Percentiles rank a stretch among this genome's conserved stretches.
phyloP scores from a whole-genome alignment of 352 stramenopile genomes.

The Hyaloperonospora brassicae region DNA sequence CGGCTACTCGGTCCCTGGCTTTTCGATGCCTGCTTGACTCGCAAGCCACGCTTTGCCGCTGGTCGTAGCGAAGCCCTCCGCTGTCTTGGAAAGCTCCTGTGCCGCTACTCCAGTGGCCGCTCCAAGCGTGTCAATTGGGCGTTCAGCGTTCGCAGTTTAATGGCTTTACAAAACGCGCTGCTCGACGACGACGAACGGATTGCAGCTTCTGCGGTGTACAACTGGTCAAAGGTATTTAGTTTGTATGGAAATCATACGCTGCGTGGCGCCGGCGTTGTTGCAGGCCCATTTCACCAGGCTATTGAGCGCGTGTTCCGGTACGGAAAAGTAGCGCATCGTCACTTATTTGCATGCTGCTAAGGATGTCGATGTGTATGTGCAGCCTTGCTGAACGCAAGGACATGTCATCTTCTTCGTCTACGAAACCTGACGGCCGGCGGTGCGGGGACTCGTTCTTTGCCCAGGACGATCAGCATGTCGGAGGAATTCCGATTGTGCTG shows the following conservation, averaged over 20 bases:
- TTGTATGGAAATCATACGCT: conserved; percentile 79
- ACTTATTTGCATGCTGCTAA: neutral
- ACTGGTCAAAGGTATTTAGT: conserved; percentile 78
- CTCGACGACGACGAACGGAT: conserved; percentile 79
- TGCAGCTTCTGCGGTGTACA: conserved; percentile 69
- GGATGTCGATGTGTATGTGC: neutral
- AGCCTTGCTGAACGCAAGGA: conserved; percentile 35
- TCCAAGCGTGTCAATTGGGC: conserved; percentile 79
- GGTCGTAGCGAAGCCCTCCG: conserved; percentile 67
- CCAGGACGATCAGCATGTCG: conserved; percentile 59
- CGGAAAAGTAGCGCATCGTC: neutral
- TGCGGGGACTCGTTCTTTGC: conserved; percentile 40
- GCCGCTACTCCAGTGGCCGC: conserved; percentile 53
- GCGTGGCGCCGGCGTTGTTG: conserved; percentile 65
- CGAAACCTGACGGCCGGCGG: conserved; percentile 35
- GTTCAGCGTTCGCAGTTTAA: conserved; percentile 76
- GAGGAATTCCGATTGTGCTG: conserved; percentile 64
- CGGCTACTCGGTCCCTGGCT: conserved; percentile 74
- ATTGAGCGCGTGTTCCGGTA: conserved; percentile 60
- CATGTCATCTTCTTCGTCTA: conserved; percentile 19
- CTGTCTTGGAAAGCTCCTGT: conserved; percentile 70
- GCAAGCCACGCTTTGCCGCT: conserved; percentile 57
- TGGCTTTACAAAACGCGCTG: conserved; percentile 70
- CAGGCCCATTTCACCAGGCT: conserved; percentile 71
- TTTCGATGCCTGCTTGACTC: conserved; percentile 77